Evolutionary conservation across 306 rosid species (phyloP).

Genomic region (Casuarina cunninghamiana): DNA sequence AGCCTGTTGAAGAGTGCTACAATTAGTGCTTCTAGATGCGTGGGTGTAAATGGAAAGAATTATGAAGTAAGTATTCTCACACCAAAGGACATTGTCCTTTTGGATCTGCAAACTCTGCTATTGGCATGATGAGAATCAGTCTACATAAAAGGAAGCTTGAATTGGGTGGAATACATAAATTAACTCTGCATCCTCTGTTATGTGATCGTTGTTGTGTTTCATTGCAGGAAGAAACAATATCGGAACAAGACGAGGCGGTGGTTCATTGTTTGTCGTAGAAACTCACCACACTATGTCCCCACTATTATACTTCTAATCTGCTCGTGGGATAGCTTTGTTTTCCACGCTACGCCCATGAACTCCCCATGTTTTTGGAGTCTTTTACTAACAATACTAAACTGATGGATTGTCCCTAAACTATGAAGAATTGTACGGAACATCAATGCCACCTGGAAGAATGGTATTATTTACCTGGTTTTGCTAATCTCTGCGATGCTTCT

Average conservation of each 20-base stretch:
- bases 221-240: conserved; percentile 30
- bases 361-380: not conserved
- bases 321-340: conserved; percentile 8
- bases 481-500: no score
- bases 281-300: not conserved
- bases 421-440: not conserved
- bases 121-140: not conserved
- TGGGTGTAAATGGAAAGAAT: conserved; percentile 25
- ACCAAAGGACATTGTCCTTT: not conserved
- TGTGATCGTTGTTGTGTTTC: conserved; percentile 13
- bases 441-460: no score
- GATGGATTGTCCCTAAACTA: not conserved
- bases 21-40: conserved; percentile 44
- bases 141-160: not conserved
- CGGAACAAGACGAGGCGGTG: conserved; percentile 16
- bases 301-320: conserved; percentile 1
- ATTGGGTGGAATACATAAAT: not conserved
- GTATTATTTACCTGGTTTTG: not conserved
- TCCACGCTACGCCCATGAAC: conserved; percentile 11
- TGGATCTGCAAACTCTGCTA: not conserved
- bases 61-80: conserved; percentile 26
- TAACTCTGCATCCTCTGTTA: not conserved
- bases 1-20: conserved; percentile 45
- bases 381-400: not conserved
- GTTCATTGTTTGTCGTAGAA: conserved; percentile 11